Conservation (phyloP, 148 eudicot genomes). For the Amaranthus hypochondriacus region DNA sequence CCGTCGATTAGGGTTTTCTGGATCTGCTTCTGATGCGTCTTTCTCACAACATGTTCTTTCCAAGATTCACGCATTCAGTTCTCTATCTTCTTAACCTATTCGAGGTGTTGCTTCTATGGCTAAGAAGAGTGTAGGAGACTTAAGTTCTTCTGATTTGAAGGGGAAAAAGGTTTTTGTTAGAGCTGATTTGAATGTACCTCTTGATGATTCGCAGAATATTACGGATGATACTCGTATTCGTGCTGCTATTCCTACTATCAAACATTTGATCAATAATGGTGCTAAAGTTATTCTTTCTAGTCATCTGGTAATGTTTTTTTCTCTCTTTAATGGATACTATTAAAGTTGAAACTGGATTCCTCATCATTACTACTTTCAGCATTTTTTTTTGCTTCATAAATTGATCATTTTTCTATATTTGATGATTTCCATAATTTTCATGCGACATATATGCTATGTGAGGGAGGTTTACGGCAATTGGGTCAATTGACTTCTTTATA, state of each 20-base stretch:
- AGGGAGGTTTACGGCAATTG: too few species aligned
- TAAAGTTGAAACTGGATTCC: not conserved
- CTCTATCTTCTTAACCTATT: constrained; percentile 26
- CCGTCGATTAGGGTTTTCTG: constrained; percentile 54
- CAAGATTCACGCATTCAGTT: constrained; percentile 37
- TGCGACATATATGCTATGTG: too few species aligned
- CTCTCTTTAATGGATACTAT: not conserved
- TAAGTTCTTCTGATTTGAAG: constrained; percentile 60
- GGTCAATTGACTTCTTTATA: too few species aligned
- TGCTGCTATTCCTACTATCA: constrained; percentile 83
- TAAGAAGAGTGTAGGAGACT: constrained; percentile 81
- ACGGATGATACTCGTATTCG: constrained; percentile 94
- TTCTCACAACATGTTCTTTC: constrained; percentile 49
- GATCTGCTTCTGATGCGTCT: constrained; percentile 40
- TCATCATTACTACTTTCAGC: not conserved
- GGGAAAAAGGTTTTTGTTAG: constrained; percentile 83
- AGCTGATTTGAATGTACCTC: constrained; percentile 83
- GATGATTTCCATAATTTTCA: too few species aligned
- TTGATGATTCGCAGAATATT: constrained; percentile 68
- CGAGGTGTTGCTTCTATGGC: constrained; percentile 63
- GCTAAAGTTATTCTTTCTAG: constrained; percentile 79
- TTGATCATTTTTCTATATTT: too few species aligned
- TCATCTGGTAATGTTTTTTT: constrained; percentile 49
- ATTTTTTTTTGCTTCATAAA: not conserved
- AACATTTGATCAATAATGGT: constrained; percentile 57